Base-by-base conservation (phyloP, 2,329 filamentous ascomycete genomes). In the Verticillium longisporum region DNA sequence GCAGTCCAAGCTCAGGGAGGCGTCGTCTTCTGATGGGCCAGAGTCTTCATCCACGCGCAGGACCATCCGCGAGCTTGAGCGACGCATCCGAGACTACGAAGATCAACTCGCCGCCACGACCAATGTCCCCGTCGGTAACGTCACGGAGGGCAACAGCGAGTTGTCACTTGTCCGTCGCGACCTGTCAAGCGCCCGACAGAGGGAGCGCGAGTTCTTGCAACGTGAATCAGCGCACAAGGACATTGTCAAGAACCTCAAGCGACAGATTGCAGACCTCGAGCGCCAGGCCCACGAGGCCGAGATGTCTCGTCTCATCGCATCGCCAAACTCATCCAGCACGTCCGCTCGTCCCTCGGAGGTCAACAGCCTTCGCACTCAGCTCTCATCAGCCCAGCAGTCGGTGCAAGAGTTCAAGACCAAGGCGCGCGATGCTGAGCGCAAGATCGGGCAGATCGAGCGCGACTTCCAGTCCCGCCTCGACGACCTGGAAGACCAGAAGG, bases 151-250 rank as follows among this genome's bases (percentile, higher is more conserved):
- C 18, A 76, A 75, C 64, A 76, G 78, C 63, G 86, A 89, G 63
- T 67, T 90, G 18, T 85, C 84, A 10, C 71, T 84, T 31, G 76
- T 91, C 50, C 85, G 85, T 31, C 83, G 83, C 53, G 87, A 88
- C 67, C 77, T 92, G 6, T 80, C 84, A 1, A 80, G 81, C 36
- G 83, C 87, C 4, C 82, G 87, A n/a, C 82, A 86, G 68, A 88
- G 85, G 65, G 88, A 91, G 66, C 80, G 83, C 15, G 82, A 86
- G 18, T 81, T 86, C 58, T 73, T 88, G 34, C 84, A 89, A 66
- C 84, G 86, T n/a, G 89, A 91, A 68, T 76, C 81, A 10, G 73
- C 82, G 6, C 84, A 88, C 65, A 88, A 86, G 66, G 83, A 88
- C 34, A 75, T 78, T 1, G 78, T 88, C 62, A 87, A 87, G 62